These are phyloP conservation scores for Cymbidium sinense DNA, from an alignment of 106 monocot genomes.

Conservation along the genomic window DNA sequence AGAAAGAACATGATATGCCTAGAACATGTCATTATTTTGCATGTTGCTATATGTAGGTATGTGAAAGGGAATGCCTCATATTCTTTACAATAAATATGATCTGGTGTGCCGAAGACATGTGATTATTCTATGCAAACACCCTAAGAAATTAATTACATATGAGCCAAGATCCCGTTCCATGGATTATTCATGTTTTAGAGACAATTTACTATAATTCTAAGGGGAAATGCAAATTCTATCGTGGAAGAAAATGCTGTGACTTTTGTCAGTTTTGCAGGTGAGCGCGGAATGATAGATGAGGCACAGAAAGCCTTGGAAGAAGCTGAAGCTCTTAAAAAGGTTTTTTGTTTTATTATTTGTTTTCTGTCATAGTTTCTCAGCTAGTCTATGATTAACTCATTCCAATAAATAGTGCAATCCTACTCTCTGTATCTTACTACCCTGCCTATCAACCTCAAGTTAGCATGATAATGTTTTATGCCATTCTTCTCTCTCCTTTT, in stretches of 20 bases:
- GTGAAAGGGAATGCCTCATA: background rate
- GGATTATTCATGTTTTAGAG: background rate
- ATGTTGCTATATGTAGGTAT: background rate
- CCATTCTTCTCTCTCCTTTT: background rate
- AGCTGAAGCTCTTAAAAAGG: slow-evolving; percentile 71
- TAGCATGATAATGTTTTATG: background rate
- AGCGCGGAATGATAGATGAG: slow-evolving; percentile 82
- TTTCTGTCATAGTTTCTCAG: background rate
- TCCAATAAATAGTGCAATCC: background rate
- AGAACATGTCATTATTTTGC: background rate
- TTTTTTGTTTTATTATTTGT: background rate
- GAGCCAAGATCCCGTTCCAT: background rate
- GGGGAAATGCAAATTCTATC: background rate
- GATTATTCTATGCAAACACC: background rate
- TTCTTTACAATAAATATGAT: background rate
- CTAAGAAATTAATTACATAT: background rate
- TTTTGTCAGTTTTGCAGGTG: slow-evolving; percentile 39
- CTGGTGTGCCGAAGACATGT: background rate
- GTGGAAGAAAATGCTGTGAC: background rate
- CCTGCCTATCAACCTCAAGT: background rate
- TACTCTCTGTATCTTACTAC: background rate
- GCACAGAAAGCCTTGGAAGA: slow-evolving; percentile 79
- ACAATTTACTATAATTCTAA: background rate
- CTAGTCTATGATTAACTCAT: background rate
- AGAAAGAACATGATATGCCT: background rate